Evolutionary conservation across 225 moss, liverwort and hornwort genomes (phyloP).

Genomic region (Pleurozium schreberi): DNA sequence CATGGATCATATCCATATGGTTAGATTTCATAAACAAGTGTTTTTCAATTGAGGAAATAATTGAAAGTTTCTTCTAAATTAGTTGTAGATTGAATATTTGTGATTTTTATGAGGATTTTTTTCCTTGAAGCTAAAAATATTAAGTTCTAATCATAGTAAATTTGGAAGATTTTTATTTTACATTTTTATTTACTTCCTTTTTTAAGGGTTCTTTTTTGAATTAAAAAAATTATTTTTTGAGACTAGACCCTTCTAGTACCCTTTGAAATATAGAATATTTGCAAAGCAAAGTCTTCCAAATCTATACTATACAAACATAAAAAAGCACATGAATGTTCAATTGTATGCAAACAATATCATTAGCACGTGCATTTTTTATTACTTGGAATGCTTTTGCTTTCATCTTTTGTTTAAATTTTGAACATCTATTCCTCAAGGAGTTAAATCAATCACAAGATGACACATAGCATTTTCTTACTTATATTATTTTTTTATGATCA

Average conservation of each 20-base stretch:
- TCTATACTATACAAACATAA: accelerated
- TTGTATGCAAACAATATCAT: no score
- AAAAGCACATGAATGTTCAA: neutral
- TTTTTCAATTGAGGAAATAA: neutral
- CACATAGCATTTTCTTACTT: neutral
- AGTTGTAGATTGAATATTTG: neutral
- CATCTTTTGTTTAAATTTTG: neutral
- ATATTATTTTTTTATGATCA: no score
- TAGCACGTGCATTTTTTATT: neutral
- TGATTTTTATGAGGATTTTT: neutral
- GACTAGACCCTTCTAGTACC: accelerated
- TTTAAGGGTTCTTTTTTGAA: neutral
- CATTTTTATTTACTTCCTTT: neutral
- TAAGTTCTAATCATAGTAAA: accelerated
- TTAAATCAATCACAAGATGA: neutral
- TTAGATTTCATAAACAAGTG: neutral
- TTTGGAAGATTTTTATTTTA: neutral
- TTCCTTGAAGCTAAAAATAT: neutral
- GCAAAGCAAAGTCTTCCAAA: neutral
- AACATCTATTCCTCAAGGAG: accelerated
- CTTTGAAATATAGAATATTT: neutral
- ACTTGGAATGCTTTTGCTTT: accelerated
- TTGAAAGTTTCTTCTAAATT: neutral
- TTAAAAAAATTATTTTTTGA: neutral
- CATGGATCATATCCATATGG: neutral